phyloP scores from a whole-genome alignment of 2,329 filamentous ascomycete species.

The Fusarium sp. region DNA sequence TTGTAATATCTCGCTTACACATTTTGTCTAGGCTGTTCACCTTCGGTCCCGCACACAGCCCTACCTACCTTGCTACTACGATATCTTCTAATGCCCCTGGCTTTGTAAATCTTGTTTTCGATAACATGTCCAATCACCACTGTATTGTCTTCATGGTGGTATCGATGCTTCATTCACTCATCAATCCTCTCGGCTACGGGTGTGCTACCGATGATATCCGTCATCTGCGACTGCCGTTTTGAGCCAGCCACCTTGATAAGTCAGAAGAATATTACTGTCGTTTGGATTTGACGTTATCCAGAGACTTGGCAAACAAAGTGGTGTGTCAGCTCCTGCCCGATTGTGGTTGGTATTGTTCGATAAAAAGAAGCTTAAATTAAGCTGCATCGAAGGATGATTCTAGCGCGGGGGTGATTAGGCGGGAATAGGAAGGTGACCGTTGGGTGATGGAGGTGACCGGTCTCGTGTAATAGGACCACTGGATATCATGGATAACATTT shows the following conservation, averaged over 20 bases:
- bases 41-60: neutral
- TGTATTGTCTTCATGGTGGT: too few relatives aligned
- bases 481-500: slow-evolving; percentile 1
- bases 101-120: too few relatives aligned
- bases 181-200: too few relatives aligned
- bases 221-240: neutral
- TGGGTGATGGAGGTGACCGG: slow-evolving; percentile 9
- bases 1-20: neutral
- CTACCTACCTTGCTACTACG: neutral
- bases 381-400: slow-evolving; percentile 28
- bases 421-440: slow-evolving; percentile 46
- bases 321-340: slow-evolving; percentile 8
- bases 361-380: slow-evolving; percentile 47
- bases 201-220: too few relatives aligned
- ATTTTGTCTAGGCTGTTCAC: neutral
- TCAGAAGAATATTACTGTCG: too few relatives aligned
- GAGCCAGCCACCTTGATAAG: neutral
- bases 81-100: too few relatives aligned
- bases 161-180: too few relatives aligned
- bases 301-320: slow-evolving; percentile 1
- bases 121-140: too few relatives aligned
- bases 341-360: slow-evolving; percentile 9
- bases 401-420: slow-evolving; percentile 29
- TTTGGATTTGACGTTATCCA: neutral
- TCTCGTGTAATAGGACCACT: slow-evolving; percentile 13